A percentile compares a stretch with the other conserved stretches of the same genome.
These are phyloP conservation scores for Rhynchosporium graminicola DNA, from an alignment of 2,329 filamentous ascomycete genomes.

Conservation along the genomic window DNA sequence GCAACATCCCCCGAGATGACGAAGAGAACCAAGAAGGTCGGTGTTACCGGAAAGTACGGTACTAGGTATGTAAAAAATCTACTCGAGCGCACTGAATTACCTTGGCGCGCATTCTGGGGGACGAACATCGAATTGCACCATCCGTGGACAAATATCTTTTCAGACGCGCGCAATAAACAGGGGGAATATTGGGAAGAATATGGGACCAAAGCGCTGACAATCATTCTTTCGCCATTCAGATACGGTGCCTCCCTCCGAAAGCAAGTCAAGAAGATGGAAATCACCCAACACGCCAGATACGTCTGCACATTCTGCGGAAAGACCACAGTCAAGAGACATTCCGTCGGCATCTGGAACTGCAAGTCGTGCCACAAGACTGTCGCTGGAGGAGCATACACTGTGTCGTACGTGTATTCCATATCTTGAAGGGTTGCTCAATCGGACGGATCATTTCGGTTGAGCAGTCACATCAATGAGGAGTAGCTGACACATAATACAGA, in stretches of 20 bases:
- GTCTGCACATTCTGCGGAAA: constrained; percentile 99
- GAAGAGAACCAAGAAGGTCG: constrained; percentile 98
- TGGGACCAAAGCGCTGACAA: constrained; percentile 27
- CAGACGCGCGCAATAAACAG: constrained; percentile 3
- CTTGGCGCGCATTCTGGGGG: constrained; percentile 6
- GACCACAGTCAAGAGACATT: constrained; percentile 86
- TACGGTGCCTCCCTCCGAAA: constrained; percentile 99
- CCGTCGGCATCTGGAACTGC: constrained; percentile 97
- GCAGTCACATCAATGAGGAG: neutral
- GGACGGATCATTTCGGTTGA: neutral
- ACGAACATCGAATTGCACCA: constrained; percentile 7
- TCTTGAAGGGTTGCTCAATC: neutral
- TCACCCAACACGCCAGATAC: constrained; percentile 97
- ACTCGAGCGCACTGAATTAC: constrained; percentile 21
- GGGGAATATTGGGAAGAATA: constrained; percentile 1
- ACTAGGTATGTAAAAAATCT: constrained; percentile 69
- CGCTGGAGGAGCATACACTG: constrained; percentile 90
- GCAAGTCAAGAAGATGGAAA: constrained; percentile 99
- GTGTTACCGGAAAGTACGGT: constrained; percentile 98
- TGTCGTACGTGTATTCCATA: constrained; percentile 73
- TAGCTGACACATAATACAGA: constrained; percentile 48
- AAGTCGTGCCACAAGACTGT: constrained; percentile 91
- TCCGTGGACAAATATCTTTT: neutral
- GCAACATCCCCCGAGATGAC: constrained; percentile 70
- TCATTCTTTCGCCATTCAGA: constrained; percentile 50